Evolutionary conservation across 495 filamentous ascomycete genomes (phyloP), one percentile per base, ranked within the genome.

Genomic region (Aspergillus campestris): DNA sequence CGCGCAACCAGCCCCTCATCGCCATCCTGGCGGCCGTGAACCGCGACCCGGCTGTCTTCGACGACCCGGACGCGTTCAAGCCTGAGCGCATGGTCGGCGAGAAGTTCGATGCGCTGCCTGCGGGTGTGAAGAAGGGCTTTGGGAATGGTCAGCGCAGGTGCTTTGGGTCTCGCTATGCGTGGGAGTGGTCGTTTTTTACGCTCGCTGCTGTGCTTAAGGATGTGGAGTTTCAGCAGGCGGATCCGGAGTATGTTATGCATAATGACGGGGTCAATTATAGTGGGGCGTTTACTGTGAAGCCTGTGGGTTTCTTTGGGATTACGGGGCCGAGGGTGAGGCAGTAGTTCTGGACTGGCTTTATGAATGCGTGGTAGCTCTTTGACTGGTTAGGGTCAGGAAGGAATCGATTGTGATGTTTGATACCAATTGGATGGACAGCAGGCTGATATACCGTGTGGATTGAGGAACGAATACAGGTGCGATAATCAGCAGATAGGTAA

Each of bases 61-160:
- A 83, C 2, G 73, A 82, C 38, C 81, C 81, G 1, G 65, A 80
- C 14, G 70, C 67, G 6, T 88, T 88, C 70, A 64, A 59, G 49
- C 83, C 83, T 0, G 81, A 86, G 63, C 72, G 83, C 14, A 84
- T 88, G 77, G 52, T 84, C 33, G 81, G 79, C 29, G 77, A 83
- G 49, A 63, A 69, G 11, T 86, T 81, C 56, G 75, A 81, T 8
- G 61, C 56, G 15, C 56, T 86, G 34, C 82, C 81, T 0, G 48
- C 59, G 5, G 75, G 68, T 0, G 79, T 77, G 7, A 84, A 81
- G 75, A 85, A 82, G 51, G 70, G 69, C 32, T 87, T 84, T 44
- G 84, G 84, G 2, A 86, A 85, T 47, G 84, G 84, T 13, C 81
- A 81, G 68, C 59, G 84, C 32, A 72, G 73, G 50, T 87, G 84